Evolutionary conservation across 1,139 yeast species (phyloP), one percentile per base, ranked within the genome.

Genomic region (Candida frijolesensis): DNA sequence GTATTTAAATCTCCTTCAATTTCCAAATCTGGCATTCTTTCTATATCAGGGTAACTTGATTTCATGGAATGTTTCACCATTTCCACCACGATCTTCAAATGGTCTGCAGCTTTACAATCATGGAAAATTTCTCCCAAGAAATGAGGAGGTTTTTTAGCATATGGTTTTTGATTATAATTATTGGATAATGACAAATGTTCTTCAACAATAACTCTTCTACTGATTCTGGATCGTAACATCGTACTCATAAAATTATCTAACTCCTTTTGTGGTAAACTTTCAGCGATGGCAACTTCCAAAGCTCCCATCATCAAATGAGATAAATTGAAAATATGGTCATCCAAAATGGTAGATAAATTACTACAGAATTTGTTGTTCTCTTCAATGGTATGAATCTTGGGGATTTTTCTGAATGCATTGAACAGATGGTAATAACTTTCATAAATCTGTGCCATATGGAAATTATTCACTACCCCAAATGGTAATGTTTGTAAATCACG

Each of bases 281-380:
- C 77, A 44, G 86, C 69, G 44, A 86, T 82, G 12, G 91, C 82
- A 50, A 88, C 87, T 61, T 92, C 97, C 51, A 91, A 73, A 0
- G 96, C 91, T 2, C 97, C 98, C 92, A 90, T 89, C 78, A 92
- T 87, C 54, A 92, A 74, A 63, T 91, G 94, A 0, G 97, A 94
- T 53, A 92, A 75, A 58, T 90, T 89, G 52, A 85, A 74, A 45
- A 89, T 76, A 68, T 92, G 96, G 60, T 84, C 87, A 65, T 87
- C 92, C 57, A 92, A 71, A 55, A 91, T 79, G 30, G 78, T 72
- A 33, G 82, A 77, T 51, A 91, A 72, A 41, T 83, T 77, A 34
- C 72, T 71, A 62, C 96, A 87, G 64, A 92, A 91, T 58, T 71
- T 68, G 37, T 82, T 85, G 63, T 92, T 92, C 50, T 90, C 96